phyloP scores from a whole-genome alignment of 176 grass and related monocot species.

The Stipa capillata region DNA sequence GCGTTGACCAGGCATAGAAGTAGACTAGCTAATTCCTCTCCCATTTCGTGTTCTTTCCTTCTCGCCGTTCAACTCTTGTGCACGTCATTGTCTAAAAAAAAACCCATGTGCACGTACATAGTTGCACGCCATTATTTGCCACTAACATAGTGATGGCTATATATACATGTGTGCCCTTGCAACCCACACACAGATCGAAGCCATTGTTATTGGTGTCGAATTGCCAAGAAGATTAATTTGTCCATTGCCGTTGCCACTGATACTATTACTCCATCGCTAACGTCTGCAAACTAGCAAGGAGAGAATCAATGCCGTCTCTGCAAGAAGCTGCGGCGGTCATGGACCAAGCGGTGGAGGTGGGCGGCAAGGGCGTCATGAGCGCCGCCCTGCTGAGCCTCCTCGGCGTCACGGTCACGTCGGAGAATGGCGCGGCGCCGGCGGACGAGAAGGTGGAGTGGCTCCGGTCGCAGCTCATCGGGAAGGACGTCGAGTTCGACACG shows the following conservation, averaged over 20 bases:
- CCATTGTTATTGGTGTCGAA: not conserved
- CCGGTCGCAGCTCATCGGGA: slow-evolving; percentile 56
- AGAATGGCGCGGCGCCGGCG: not conserved
- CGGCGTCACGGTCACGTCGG: not conserved
- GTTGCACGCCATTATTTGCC: not conserved
- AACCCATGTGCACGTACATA: not conserved
- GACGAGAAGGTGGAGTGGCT: slow-evolving; percentile 61
- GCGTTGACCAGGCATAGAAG: not conserved
- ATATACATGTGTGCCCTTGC: not conserved
- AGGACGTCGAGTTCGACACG: slow-evolving; percentile 47
- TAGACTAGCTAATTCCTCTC: not conserved
- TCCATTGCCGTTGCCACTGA: not conserved
- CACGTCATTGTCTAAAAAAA: too few relatives aligned
- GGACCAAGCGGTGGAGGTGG: not conserved
- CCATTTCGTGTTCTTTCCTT: not conserved
- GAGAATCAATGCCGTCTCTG: slow-evolving; percentile 19
- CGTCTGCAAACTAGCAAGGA: not conserved
- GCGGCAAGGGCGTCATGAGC: slow-evolving; percentile 1
- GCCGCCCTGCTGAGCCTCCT: slow-evolving; percentile 21
- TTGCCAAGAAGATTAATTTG: not conserved
- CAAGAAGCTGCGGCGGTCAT: not conserved
- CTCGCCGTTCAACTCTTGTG: not conserved
- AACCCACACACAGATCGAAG: not conserved
- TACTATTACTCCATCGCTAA: not conserved
- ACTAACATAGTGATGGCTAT: not conserved